Evolutionary conservation across 208 protist species (phyloP), one percentile per base, ranked within the genome.

Genomic region (Acanthamoeba comandoni): DNA sequence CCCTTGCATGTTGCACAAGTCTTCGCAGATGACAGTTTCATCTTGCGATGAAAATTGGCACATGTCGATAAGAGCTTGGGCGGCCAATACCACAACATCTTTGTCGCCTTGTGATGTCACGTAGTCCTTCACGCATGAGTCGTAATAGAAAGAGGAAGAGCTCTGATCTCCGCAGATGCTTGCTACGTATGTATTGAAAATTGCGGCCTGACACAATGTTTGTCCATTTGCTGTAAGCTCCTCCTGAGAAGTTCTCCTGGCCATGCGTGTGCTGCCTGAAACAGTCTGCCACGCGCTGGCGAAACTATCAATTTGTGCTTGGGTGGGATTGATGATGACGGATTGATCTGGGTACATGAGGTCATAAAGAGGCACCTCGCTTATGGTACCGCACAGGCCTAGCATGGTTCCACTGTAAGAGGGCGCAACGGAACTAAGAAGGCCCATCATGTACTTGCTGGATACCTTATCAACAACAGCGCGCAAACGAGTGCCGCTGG

Each of bases 1-100:
- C 22, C 71, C 71, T 24, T 82, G 35, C 8, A 82, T 48, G 24
- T 48, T 62, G 71, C 71, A 82, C 51, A 82, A 82, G 51, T 82
- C 71, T 48, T 53, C 51, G 71, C 71, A 82, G 71, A 82, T 62
- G 51, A 62, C 51, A 31, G 35, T 62, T 0, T 82, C 22, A 53
- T 82, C 71, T 48, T 82, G 53, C 29, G 53, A 62, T 48, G 51
- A 62, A 48, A 58, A 22, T 35, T 82, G 51, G 71, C 71, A 82
- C 51, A 62, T 62, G 22, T 82, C 71, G 71, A 82, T 24, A 48
- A 48, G 60, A 26, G 71, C 71, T 35, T 82, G 71, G 49, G 51
- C 48, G 71, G 26, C 35, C 24, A 82, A 53, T 9, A 82, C 60
- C 15, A 53, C 49, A 9, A 29, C 26, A 13, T 82, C 71, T 24